Conservation (phyloP, 202 grass and related monocot species). For the Miscanthus sacchariflorus region DNA sequence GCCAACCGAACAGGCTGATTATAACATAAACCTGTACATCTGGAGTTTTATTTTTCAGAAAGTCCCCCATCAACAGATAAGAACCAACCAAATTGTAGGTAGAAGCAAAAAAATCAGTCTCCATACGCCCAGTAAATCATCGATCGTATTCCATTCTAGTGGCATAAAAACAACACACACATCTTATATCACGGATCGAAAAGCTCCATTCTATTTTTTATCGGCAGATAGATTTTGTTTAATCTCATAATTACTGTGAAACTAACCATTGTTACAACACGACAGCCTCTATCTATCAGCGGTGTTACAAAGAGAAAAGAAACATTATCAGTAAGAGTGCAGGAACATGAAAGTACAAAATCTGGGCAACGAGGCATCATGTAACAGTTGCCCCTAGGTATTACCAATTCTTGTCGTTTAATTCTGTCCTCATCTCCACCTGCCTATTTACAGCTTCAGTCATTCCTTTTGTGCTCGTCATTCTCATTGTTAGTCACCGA, state of each 20-base stretch:
- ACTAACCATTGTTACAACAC: slow-evolving; percentile 36
- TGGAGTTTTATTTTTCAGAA: background rate
- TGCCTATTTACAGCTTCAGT: slow-evolving; percentile 50
- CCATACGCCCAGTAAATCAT: background rate
- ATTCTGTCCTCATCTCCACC: slow-evolving; percentile 8
- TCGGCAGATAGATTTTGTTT: slow-evolving; percentile 30
- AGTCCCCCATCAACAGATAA: background rate
- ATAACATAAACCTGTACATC: background rate
- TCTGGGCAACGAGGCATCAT: slow-evolving; percentile 23
- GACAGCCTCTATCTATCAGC: slow-evolving; percentile 26
- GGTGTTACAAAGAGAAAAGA: slow-evolving; percentile 1
- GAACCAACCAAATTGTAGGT: background rate
- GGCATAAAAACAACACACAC: background rate
- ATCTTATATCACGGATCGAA: background rate
- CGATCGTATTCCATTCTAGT: background rate
- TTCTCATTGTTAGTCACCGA: slow-evolving; percentile 51
- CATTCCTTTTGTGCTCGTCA: slow-evolving; percentile 33
- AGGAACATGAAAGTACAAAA: slow-evolving; percentile 35
- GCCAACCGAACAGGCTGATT: too few species aligned
- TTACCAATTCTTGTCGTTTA: slow-evolving; percentile 13
- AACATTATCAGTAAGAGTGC: slow-evolving; percentile 15
- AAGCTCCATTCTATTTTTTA: background rate
- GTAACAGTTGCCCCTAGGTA: slow-evolving; percentile 16
- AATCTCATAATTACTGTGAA: slow-evolving; percentile 12
- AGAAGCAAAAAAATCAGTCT: background rate